Evolutionary conservation across 805 yeast species (phyloP).

Genomic region (Candida takata): DNA sequence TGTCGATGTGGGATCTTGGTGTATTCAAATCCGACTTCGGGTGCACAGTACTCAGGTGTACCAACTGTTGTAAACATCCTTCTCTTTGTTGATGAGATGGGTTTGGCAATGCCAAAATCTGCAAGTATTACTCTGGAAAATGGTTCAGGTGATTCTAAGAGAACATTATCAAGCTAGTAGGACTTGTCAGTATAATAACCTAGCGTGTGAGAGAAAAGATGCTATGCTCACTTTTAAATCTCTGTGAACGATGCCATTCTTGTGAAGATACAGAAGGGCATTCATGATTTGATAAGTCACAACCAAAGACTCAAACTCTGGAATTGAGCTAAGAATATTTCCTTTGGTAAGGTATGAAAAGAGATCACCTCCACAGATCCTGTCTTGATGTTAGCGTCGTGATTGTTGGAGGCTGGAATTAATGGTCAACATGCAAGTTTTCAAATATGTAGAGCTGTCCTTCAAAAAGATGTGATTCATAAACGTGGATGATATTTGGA

Average conservation of each 20-base stretch:
- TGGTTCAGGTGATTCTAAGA: constrained; percentile 46
- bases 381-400: constrained; percentile 8
- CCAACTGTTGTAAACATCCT: constrained; percentile 49
- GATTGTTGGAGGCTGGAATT: neutral
- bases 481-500: constrained; percentile 43
- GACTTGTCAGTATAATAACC: no score
- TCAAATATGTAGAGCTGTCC: constrained; percentile 38
- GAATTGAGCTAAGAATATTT: constrained; percentile 32
- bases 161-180: constrained; percentile 51
- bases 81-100: constrained; percentile 21
- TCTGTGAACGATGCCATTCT: constrained; percentile 67
- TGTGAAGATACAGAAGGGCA: constrained; percentile 63
- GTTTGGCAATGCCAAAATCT: constrained; percentile 59
- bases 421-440: constrained; percentile 26
- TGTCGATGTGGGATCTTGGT: constrained; percentile 22
- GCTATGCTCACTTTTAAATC: constrained; percentile 72
- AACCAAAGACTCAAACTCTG: constrained; percentile 49
- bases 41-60: constrained; percentile 68
- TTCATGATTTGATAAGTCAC: constrained; percentile 48
- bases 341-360: constrained; percentile 46
- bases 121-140: constrained; percentile 51
- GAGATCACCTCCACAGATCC: constrained; percentile 50
- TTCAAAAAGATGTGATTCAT: constrained; percentile 26
- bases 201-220: no score
- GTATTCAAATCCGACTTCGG: constrained; percentile 50